Evolutionary conservation across 2,329 filamentous ascomycete genomes (phyloP).

Genomic region (Pseudocercospora ulei): DNA sequence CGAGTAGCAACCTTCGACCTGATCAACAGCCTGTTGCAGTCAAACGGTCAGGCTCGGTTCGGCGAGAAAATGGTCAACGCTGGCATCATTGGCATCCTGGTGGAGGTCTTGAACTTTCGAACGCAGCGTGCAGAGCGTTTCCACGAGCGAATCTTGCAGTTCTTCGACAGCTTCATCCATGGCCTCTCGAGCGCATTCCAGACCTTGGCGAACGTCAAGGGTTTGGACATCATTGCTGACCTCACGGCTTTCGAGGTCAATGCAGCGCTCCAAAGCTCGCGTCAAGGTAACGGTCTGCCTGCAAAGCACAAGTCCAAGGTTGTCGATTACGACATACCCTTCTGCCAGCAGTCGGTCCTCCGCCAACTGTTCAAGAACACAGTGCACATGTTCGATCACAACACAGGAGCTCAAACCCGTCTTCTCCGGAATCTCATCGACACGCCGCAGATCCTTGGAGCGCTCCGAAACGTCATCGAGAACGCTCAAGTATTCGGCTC

Average conservation of each 20-base stretch:
- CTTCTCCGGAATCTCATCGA: constrained; percentile 88
- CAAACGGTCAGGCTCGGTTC: constrained; percentile 46
- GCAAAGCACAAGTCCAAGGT: constrained; percentile 63
- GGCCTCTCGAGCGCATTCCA: constrained; percentile 70
- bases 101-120: constrained; percentile 76
- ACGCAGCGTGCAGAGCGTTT: constrained; percentile 73
- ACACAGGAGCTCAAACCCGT: constrained; percentile 75
- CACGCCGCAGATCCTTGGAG: constrained; percentile 70
- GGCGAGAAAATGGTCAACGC: constrained; percentile 78
- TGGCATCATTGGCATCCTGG: constrained; percentile 78
- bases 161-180: constrained; percentile 81
- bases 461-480: constrained; percentile 70
- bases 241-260: constrained; percentile 71
- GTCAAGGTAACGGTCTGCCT: constrained; percentile 61
- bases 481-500: constrained; percentile 75
- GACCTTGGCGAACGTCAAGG: constrained; percentile 68
- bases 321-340: constrained; percentile 89
- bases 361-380: constrained; percentile 94
- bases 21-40: constrained; percentile 63
- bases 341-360: constrained; percentile 83
- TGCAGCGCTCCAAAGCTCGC: constrained; percentile 56
- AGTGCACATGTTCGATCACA: constrained; percentile 83
- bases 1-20: constrained; percentile 82
- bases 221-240: constrained; percentile 82
- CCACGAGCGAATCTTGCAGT: constrained; percentile 72